Percentiles rank a stretch among this genome's conserved stretches.
phyloP scores from a whole-genome alignment of 2,329 filamentous ascomycete species.

The Curvularia hawaiiensis region DNA sequence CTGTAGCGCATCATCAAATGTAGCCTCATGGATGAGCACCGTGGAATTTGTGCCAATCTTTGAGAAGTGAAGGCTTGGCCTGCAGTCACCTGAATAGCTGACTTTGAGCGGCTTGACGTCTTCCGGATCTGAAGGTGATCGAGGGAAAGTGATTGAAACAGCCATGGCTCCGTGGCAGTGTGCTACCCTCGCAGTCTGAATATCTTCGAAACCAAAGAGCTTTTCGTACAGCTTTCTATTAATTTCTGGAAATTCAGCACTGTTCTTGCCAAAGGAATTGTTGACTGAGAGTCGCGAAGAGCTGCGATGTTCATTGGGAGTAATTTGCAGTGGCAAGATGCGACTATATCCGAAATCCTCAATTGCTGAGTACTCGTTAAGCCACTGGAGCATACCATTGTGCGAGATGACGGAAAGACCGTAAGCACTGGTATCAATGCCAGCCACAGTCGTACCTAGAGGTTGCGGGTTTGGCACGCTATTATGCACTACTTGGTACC shows the following conservation, averaged over 20 bases:
- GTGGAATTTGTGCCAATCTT: slow-evolving; percentile 75
- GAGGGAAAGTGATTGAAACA: slow-evolving; percentile 76
- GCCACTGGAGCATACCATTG: slow-evolving; percentile 72
- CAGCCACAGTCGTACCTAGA: slow-evolving; percentile 15
- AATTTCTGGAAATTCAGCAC: slow-evolving; percentile 12
- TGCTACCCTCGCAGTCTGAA: slow-evolving; percentile 70
- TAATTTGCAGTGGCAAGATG: slow-evolving; percentile 57
- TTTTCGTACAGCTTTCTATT: slow-evolving; percentile 46
- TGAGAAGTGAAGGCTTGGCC: slow-evolving; percentile 70
- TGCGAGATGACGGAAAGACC: slow-evolving; percentile 67
- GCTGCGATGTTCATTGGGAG: slow-evolving; percentile 29
- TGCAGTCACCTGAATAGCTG: slow-evolving; percentile 92
- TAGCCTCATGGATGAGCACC: slow-evolving; percentile 92
- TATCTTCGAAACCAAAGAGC: slow-evolving; percentile 65
- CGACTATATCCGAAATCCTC: slow-evolving; percentile 76
- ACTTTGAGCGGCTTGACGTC: slow-evolving; percentile 71
- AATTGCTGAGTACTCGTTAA: slow-evolving; percentile 78
- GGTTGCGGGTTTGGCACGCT: slow-evolving; percentile 34
- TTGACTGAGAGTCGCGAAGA: slow-evolving; percentile 34
- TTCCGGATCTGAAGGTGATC: slow-evolving; percentile 35
- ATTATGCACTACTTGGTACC: slow-evolving; percentile 66
- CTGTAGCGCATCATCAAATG: slow-evolving; percentile 84
- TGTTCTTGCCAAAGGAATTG: slow-evolving; percentile 23
- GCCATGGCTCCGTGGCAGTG: slow-evolving; percentile 84
- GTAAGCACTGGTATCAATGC: slow-evolving; percentile 40